These are phyloP conservation scores for Pistacia integerrima DNA, from an alignment of 345 rosid genomes.

Conservation along the genomic window DNA sequence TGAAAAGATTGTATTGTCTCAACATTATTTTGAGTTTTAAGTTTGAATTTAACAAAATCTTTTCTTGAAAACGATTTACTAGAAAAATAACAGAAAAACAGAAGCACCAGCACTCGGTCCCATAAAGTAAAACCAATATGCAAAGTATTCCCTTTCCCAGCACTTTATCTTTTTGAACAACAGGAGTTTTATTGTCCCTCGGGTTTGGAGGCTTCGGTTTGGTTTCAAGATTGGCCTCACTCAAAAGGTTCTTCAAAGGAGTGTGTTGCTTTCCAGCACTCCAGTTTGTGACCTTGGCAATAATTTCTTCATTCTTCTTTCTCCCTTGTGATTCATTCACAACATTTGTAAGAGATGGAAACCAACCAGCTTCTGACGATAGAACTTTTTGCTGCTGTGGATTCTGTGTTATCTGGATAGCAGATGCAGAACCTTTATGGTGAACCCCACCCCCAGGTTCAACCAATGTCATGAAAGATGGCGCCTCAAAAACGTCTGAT, in stretches of 20 bases:
- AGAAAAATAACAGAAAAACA: too few relatives aligned
- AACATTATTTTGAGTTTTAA: too few relatives aligned
- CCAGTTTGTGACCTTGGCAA: constrained; percentile 73
- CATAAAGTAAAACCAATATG: too few relatives aligned
- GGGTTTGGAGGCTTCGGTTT: constrained; percentile 48
- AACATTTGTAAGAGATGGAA: constrained; percentile 48
- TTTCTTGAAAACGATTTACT: too few relatives aligned
- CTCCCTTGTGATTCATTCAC: constrained; percentile 53
- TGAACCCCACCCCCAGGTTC: constrained; percentile 31
- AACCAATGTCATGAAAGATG: constrained; percentile 64
- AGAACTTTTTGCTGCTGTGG: constrained; percentile 23
- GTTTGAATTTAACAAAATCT: too few relatives aligned
- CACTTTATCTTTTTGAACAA: constrained; percentile 20
- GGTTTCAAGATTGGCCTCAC: constrained; percentile 50
- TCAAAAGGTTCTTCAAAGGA: constrained; percentile 72
- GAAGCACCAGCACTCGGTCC: too few relatives aligned
- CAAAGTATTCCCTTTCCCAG: too few relatives aligned
- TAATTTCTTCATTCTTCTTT: constrained; percentile 73
- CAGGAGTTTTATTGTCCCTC: constrained; percentile 29
- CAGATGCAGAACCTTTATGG: constrained; percentile 29
- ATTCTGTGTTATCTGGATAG: constrained; percentile 22
- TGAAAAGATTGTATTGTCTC: too few relatives aligned
- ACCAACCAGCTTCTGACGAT: constrained; percentile 46
- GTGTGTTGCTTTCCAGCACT: constrained; percentile 51
- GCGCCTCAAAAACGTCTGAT: constrained; percentile 50